Conservation (phyloP, 139 green algal species). For the Ettlia oleoabundans region DNA sequence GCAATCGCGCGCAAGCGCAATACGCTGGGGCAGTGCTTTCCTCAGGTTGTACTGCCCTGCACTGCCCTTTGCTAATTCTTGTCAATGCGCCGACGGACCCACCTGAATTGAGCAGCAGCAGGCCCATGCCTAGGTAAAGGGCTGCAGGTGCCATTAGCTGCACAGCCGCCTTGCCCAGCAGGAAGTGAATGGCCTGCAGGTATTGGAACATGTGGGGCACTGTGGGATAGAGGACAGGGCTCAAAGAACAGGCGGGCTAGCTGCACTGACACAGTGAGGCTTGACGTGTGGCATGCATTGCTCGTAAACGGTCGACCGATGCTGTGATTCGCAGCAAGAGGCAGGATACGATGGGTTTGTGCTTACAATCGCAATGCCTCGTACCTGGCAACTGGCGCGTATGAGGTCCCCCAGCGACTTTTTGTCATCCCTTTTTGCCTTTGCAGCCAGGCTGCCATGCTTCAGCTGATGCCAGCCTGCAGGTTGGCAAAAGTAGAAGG, state of each 20-base stretch:
- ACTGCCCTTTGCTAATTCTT: too few species aligned
- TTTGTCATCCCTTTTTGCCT: constrained; percentile 10
- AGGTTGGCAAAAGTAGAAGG: background rate
- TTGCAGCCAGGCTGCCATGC: constrained; percentile 28
- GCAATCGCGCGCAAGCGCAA: too few species aligned
- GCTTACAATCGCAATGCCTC: too few species aligned
- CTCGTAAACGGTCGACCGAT: too few species aligned
- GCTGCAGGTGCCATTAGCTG: constrained; percentile 18
- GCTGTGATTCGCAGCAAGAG: too few species aligned
- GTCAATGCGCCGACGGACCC: too few species aligned
- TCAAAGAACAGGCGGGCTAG: background rate
- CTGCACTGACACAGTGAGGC: too few species aligned
- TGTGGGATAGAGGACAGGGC: background rate
- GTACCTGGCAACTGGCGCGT: constrained; percentile 21
- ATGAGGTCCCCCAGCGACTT: constrained; percentile 14
- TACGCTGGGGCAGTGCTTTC: too few species aligned
- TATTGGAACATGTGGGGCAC: background rate
- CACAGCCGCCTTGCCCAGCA: constrained; percentile 31
- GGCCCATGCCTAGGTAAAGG: constrained; percentile 31
- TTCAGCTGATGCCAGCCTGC: constrained; percentile 46
- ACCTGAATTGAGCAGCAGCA: constrained; percentile 19
- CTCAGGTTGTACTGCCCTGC: too few species aligned
- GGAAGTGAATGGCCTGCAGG: background rate
- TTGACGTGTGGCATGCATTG: too few species aligned
- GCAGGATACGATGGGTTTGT: too few species aligned